Percentiles rank a stretch among this genome's conserved stretches.
These are phyloP conservation scores for Piper longum DNA, from an alignment of 164 flowering plant species.

Conservation along the genomic window DNA sequence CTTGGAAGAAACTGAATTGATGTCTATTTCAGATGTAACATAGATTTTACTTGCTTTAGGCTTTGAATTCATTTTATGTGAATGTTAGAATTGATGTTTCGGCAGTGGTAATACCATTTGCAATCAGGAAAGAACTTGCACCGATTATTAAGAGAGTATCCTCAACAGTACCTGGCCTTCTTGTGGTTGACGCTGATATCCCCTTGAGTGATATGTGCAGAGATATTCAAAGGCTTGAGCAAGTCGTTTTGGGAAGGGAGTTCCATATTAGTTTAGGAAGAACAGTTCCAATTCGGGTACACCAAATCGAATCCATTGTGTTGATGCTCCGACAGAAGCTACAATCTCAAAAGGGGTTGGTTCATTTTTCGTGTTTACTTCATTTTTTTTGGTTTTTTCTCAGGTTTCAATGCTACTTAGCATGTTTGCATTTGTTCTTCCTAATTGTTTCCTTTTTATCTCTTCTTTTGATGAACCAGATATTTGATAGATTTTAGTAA, in stretches of 20 bases:
- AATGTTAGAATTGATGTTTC: not conserved
- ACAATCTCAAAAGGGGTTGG: constrained; percentile 45
- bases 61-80: not conserved
- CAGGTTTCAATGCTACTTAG: not conserved
- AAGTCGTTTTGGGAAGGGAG: constrained; percentile 54
- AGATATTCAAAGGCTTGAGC: constrained; percentile 52
- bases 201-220: constrained; percentile 39
- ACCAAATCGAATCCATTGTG: constrained; percentile 74
- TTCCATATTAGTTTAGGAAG: constrained; percentile 93
- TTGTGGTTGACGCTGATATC: constrained; percentile 64
- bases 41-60: not conserved
- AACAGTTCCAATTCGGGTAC: constrained; percentile 84
- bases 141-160: constrained; percentile 41
- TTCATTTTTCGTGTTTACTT: not conserved
- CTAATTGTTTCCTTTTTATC: too few relatives aligned
- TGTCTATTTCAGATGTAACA: not conserved
- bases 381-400: not conserved
- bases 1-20: not conserved
- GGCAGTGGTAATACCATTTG: constrained; percentile 37
- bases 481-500: constrained; percentile 73
- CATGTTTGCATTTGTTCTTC: not conserved
- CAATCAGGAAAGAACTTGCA: constrained; percentile 36
- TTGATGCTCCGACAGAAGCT: constrained; percentile 85
- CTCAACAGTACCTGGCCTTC: constrained; percentile 43
- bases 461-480: constrained; percentile 19